These are phyloP conservation scores for Microsporum ferrugineum DNA, from an alignment of 2,329 filamentous ascomycete genomes.

Conservation along the genomic window DNA sequence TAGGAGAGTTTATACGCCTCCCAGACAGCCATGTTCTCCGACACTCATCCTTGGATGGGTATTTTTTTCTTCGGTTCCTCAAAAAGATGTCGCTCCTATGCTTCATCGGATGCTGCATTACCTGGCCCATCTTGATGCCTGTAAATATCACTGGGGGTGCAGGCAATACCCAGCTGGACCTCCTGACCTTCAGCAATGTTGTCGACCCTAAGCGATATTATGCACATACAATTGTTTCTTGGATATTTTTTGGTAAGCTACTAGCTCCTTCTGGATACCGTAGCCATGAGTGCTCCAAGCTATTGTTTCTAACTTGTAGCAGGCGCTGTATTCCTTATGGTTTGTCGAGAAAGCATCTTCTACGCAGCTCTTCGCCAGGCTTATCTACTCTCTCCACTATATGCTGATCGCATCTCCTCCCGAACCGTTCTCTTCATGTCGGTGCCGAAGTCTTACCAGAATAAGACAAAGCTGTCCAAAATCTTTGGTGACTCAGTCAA, in stretches of 20 bases:
- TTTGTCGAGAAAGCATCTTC: slow-evolving; percentile 78
- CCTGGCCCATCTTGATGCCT: slow-evolving; percentile 80
- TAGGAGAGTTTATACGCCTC: slow-evolving; percentile 42
- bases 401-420: slow-evolving; percentile 74
- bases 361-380: slow-evolving; percentile 86
- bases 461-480: slow-evolving; percentile 60
- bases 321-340: slow-evolving; percentile 68
- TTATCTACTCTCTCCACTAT: slow-evolving; percentile 73
- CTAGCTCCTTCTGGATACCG: not conserved
- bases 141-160: slow-evolving; percentile 74
- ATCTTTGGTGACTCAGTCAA: slow-evolving; percentile 74
- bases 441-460: slow-evolving; percentile 65
- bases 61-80: slow-evolving; percentile 80
- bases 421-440: slow-evolving; percentile 80
- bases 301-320: slow-evolving; percentile 2
- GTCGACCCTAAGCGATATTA: slow-evolving; percentile 54
- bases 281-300: not conserved
- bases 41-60: slow-evolving; percentile 82
- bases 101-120: slow-evolving; percentile 68
- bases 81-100: slow-evolving; percentile 67
- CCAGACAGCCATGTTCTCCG: slow-evolving; percentile 73
- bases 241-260: slow-evolving; percentile 58
- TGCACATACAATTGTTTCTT: slow-evolving; percentile 65
- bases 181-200: slow-evolving; percentile 71
- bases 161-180: slow-evolving; percentile 55